A percentile compares a stretch with the other conserved stretches of the same genome.
These are phyloP conservation scores for Cryptosporidium baileyi DNA, from an alignment of 169 alveolate genomes.

Conservation along the genomic window DNA sequence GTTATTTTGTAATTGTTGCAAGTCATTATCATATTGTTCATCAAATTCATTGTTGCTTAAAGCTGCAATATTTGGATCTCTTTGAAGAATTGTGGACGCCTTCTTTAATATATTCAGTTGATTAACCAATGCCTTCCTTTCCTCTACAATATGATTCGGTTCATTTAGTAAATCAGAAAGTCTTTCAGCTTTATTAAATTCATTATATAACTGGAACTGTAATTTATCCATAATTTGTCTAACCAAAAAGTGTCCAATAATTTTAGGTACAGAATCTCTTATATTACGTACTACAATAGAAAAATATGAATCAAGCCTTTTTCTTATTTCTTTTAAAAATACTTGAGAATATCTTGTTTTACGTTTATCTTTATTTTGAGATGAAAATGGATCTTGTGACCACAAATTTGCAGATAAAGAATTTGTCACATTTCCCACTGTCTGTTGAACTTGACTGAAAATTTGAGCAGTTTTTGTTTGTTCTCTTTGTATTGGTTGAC, in stretches of 20 bases:
- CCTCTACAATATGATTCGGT: conserved; percentile 84
- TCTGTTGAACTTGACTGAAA: conserved; percentile 59
- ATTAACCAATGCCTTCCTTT: conserved; percentile 77
- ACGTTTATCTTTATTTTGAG: conserved; percentile 27
- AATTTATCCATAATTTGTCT: conserved; percentile 83
- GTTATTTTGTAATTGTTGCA: conserved; percentile 53
- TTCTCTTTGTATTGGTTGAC: conserved; percentile 53
- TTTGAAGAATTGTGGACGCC: conserved; percentile 79
- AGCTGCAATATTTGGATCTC: conserved; percentile 78
- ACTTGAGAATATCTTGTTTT: conserved; percentile 55
- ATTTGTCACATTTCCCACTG: conserved; percentile 49
- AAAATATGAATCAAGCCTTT: conserved; percentile 94
- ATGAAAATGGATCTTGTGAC: conserved; percentile 52
- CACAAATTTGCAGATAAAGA: conserved; percentile 52
- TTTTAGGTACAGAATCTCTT: conserved; percentile 96
- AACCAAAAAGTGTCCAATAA: conserved; percentile 92
- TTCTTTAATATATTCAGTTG: conserved; percentile 80
- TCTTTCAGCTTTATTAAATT: conserved; percentile 79
- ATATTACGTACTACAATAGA: conserved; percentile 93
- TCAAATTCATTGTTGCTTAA: conserved; percentile 54
- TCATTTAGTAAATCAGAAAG: conserved; percentile 79
- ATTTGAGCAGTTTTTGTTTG: conserved; percentile 62
- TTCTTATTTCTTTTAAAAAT: conserved; percentile 91
- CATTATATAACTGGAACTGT: conserved; percentile 83
- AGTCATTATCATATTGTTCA: conserved; percentile 53